phyloP scores from a whole-genome alignment of 345 rosid species.

The Pistacia vera region DNA sequence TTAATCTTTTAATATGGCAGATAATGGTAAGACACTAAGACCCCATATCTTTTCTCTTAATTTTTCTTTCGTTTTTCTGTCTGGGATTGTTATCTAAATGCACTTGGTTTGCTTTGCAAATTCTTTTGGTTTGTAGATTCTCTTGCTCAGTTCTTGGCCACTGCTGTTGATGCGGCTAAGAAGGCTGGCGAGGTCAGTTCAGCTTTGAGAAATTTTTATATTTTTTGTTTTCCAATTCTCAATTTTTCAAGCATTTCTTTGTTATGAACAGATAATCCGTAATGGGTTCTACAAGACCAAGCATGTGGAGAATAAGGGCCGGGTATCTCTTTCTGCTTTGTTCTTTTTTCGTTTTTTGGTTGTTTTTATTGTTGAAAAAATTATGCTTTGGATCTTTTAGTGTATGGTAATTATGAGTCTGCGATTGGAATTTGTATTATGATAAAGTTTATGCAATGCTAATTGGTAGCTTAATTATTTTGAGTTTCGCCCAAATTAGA shows the following conservation, averaged over 20 bases:
- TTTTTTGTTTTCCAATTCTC: neutral
- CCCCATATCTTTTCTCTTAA: neutral
- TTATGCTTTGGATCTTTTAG: neutral
- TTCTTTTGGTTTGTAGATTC: conserved; percentile 45
- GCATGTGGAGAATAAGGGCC: conserved; percentile 93
- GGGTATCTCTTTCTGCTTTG: conserved; percentile 43
- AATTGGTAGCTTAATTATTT: neutral
- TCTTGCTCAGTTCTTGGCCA: conserved; percentile 51
- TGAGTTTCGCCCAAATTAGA: neutral
- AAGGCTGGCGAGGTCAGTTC: conserved; percentile 72
- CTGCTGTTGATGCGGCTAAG: conserved; percentile 91
- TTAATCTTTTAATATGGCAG: conserved; percentile 42
- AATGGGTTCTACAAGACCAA: conserved; percentile 82
- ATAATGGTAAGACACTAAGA: conserved; percentile 46
- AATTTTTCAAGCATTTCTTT: neutral
- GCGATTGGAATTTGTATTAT: neutral
- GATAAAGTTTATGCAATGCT: neutral
- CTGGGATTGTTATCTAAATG: conserved; percentile 14
- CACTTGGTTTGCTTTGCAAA: neutral
- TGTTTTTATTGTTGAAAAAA: neutral
- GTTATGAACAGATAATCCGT: conserved; percentile 58
- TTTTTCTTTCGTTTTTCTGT: neutral
- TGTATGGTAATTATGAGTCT: neutral
- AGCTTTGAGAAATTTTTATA: neutral
- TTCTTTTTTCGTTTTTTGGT: neutral